phyloP scores from a whole-genome alignment of 2,329 filamentous ascomycete species.

The Clonostachys chloroleuca region DNA sequence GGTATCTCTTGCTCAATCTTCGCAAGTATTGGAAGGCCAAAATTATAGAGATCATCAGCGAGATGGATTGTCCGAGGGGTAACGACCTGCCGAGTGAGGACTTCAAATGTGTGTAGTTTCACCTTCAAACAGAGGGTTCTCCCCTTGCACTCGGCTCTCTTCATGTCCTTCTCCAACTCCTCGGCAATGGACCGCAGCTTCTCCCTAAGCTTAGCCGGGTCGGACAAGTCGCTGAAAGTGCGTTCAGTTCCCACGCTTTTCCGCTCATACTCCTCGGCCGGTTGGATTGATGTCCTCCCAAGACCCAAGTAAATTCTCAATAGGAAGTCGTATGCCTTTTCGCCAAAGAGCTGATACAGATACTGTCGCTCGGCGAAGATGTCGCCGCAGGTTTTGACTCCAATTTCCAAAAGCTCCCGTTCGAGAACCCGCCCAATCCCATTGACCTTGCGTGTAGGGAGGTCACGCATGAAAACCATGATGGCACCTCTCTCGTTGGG shows the following conservation, averaged over 20 bases:
- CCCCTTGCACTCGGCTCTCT: conserved; percentile 76
- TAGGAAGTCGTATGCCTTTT: conserved; percentile 86
- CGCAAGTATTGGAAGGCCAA: conserved; percentile 73
- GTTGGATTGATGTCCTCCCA: conserved; percentile 79
- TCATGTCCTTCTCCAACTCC: conserved; percentile 82
- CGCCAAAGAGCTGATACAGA: conserved; percentile 76
- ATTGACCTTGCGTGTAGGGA: conserved; percentile 88
- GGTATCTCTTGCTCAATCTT: conserved; percentile 84
- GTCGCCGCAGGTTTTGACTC: conserved; percentile 83
- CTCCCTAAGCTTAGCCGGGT: conserved; percentile 62
- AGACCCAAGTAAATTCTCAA: conserved; percentile 81
- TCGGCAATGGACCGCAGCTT: conserved; percentile 80
- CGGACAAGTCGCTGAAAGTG: conserved; percentile 79
- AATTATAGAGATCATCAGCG: conserved; percentile 80
- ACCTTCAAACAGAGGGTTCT: conserved; percentile 89
- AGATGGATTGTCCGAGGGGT: conserved; percentile 66
- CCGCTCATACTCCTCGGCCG: conserved; percentile 82
- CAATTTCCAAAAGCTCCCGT: conserved; percentile 82
- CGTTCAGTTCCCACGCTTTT: conserved; percentile 94
- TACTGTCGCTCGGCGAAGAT: conserved; percentile 74
- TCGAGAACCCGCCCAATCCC: conserved; percentile 94
- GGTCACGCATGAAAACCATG: conserved; percentile 77
- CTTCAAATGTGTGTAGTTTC: conserved; percentile 91
- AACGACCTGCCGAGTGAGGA: conserved; percentile 77
- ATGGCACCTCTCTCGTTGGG: conserved; percentile 69